Conservation (phyloP, 176 grass and related monocot species). For the Themeda triandra region DNA sequence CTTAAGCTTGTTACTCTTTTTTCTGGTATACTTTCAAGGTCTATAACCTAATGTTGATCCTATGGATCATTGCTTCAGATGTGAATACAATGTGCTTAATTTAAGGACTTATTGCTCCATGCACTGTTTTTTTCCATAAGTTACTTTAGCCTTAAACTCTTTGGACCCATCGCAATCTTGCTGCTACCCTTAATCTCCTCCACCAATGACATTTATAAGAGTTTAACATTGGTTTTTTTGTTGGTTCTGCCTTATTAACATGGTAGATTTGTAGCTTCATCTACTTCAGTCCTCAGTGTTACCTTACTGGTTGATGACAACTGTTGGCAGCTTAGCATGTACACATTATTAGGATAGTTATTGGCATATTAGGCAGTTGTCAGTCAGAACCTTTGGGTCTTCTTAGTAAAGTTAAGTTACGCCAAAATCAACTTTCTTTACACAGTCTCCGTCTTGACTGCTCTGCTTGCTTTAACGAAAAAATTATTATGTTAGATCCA, state of each 20-base stretch:
- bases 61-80: not conserved
- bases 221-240: not conserved
- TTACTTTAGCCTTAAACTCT: not conserved
- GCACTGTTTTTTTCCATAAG: not conserved
- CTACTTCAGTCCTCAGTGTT: not conserved
- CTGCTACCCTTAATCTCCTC: not conserved
- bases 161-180: not conserved
- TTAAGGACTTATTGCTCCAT: not conserved
- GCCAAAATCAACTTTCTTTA: not conserved
- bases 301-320: not conserved
- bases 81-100: not conserved
- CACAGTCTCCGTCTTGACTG: not conserved
- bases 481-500: not conserved
- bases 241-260: not conserved
- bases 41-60: not conserved
- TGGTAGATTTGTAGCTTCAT: not conserved
- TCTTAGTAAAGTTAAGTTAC: not conserved
- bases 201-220: constrained; percentile 11
- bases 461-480: not conserved
- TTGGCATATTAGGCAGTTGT: not conserved
- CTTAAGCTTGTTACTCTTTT: not conserved
- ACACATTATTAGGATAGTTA: not conserved
- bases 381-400: not conserved
- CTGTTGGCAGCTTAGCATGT: not conserved
- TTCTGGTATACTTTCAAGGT: constrained; percentile 8